These are phyloP conservation scores for Circinella umbellata DNA, from an alignment of 371 early-diverging fungal species.

Conservation along the genomic window DNA sequence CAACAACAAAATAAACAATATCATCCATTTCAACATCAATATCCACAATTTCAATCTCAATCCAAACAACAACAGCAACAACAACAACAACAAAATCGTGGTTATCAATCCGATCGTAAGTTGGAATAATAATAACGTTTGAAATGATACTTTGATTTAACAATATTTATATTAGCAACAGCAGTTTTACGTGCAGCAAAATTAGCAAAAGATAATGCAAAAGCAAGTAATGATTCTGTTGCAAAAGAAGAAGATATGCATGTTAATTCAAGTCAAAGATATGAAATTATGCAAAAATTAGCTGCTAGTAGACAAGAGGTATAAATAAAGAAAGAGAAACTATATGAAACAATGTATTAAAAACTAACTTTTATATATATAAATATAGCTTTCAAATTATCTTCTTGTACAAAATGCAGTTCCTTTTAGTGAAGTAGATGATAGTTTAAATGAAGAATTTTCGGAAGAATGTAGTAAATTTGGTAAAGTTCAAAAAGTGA, in stretches of 20 bases:
- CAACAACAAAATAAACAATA: background rate
- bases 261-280: slow-evolving; percentile 65
- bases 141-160: too few relatives aligned
- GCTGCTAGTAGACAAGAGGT: slow-evolving; percentile 51
- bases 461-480: slow-evolving; percentile 73
- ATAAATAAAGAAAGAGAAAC: background rate
- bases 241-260: slow-evolving; percentile 70
- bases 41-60: slow-evolving; percentile 1
- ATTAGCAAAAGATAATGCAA: background rate
- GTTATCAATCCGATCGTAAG: background rate
- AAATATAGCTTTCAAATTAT: slow-evolving; percentile 44
- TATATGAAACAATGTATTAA: too few relatives aligned
- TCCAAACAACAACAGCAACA: too few relatives aligned
- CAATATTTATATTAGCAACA: background rate
- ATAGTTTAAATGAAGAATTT: slow-evolving; percentile 70
- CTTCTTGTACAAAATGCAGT: slow-evolving; percentile 65
- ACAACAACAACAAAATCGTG: background rate
- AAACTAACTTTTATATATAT: too few relatives aligned
- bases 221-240: slow-evolving; percentile 35
- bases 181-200: background rate
- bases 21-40: background rate
- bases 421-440: slow-evolving; percentile 66
- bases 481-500: slow-evolving; percentile 62
- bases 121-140: background rate
- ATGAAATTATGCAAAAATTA: slow-evolving; percentile 76